Evolutionary conservation across 192 early-diverging fungal genomes (phyloP), one percentile per base, ranked within the genome.

Genomic region (Gaertneriomyces semiglobifer): DNA sequence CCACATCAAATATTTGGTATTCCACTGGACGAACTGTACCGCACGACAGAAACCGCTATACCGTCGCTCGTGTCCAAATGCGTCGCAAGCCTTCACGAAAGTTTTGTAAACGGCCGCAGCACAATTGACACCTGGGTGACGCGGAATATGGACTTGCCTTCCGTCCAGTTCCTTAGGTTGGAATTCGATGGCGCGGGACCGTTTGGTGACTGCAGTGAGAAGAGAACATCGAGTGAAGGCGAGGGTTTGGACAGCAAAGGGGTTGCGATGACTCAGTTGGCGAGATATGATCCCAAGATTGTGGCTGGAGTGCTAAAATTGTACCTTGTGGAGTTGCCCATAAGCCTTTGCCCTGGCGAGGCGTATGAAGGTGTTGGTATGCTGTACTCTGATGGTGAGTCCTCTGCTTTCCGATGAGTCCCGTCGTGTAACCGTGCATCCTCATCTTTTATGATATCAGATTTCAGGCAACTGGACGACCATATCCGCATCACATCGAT

Each of bases 121-220:
- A 19, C 60, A 3, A 43, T 78, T 40, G 76, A 74, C 48, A 70
- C 69, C 19, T 78, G 76, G 76, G 53, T 78, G 16, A 43, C 41
- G 11, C 65, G 69, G 12, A 71, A 72, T 59, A 57, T 50, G 9
- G 68, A 74, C n/a, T 40, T 78, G 41, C 63, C 72, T 4, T 64
- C 76, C 3, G 70, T 78, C 5, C 76, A 78, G 58, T 68, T 78
- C 55, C 44, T 78, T n/a, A 46, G 76, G 46, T 47, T 63, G 16
- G 76, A 78, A 40, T 70, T 74, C 12, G 71, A 74, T 50, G 25
- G 44, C 0, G 55, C 52, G 19, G 52, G 46, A 7, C 52, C 58
- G 18, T 47, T 63, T 18, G 43, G 55, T 6, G 14, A 62, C 10
- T 56, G 59, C 40, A 41, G 11, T 12, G 11, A n/a, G 51, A 5